Percentiles rank a stretch among this genome's conserved stretches.
These are phyloP conservation scores for Talaromyces sp. DNA, from an alignment of 2,329 filamentous ascomycete species.

Conservation along the genomic window DNA sequence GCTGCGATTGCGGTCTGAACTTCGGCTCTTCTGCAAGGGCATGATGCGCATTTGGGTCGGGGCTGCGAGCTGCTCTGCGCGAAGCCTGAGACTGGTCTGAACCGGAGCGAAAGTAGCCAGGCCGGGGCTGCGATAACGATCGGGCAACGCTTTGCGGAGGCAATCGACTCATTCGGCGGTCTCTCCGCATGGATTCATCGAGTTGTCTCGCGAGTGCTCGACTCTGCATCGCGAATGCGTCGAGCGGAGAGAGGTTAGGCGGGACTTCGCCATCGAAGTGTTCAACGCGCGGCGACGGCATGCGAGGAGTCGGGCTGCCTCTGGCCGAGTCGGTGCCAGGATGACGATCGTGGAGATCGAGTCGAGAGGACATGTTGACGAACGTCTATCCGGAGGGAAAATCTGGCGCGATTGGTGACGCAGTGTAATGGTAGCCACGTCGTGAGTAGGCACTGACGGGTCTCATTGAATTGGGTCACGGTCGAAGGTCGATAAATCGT, in stretches of 20 bases:
- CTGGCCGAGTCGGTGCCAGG: constrained; percentile 6
- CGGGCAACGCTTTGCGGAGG: constrained; percentile 79
- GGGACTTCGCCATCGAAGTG: constrained; percentile 74
- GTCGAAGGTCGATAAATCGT: not conserved
- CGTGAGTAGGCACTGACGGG: not conserved
- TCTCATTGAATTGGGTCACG: not conserved
- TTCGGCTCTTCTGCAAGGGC: constrained; percentile 43
- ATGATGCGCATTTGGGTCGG: constrained; percentile 36
- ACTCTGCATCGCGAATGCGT: constrained; percentile 91
- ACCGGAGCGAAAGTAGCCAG: constrained; percentile 72
- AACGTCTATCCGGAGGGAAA: not conserved
- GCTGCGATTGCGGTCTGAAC: constrained; percentile 67
- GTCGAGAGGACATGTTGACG: constrained; percentile 13
- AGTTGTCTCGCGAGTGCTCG: constrained; percentile 82
- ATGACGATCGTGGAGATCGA: constrained; percentile 12
- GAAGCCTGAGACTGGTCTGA: constrained; percentile 53
- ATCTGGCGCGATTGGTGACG: not conserved
- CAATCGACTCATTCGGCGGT: constrained; percentile 77
- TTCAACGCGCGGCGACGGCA: constrained; percentile 62
- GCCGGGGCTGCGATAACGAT: constrained; percentile 72
- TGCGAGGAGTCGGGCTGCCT: constrained; percentile 11
- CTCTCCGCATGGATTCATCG: constrained; percentile 70
- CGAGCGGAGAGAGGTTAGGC: constrained; percentile 86
- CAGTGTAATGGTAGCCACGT: not conserved
- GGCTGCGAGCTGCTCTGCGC: constrained; percentile 30